A percentile compares a stretch with the other conserved stretches of the same genome.
Conservation (phyloP, 1,139 yeast species). For the Yamadazyma trypodendri region DNA sequence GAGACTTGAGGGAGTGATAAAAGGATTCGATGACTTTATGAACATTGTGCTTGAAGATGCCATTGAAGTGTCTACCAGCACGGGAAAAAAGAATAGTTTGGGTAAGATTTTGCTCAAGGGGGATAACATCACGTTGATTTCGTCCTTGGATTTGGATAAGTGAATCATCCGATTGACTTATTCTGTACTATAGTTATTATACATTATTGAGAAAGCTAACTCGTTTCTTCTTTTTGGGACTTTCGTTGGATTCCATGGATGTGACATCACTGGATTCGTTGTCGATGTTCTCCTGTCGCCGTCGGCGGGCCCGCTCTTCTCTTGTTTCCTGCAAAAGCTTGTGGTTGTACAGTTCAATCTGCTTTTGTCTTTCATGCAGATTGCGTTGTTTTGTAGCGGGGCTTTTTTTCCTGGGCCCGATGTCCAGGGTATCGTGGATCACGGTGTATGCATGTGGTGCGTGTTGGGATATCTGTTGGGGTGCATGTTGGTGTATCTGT, state of each 20-base stretch:
- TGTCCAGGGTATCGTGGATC: too few species aligned
- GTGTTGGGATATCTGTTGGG: too few species aligned
- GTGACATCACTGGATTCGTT: slow-evolving; percentile 17
- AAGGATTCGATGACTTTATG: slow-evolving; percentile 98
- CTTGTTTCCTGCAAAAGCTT: slow-evolving; percentile 24
- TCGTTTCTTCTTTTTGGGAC: slow-evolving; percentile 20
- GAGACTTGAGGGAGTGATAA: slow-evolving; percentile 78
- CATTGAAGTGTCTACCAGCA: slow-evolving; percentile 53
- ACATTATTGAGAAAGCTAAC: slow-evolving; percentile 18
- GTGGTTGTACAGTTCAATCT: slow-evolving; percentile 28
- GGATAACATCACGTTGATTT: slow-evolving; percentile 84
- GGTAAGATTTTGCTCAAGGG: slow-evolving; percentile 80
- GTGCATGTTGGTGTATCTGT: too few species aligned
- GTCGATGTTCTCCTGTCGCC: slow-evolving; percentile 12
- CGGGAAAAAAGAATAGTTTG: slow-evolving; percentile 40
- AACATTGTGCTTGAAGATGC: slow-evolving; percentile 93
- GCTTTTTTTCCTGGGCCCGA: too few species aligned
- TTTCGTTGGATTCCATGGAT: slow-evolving; percentile 5
- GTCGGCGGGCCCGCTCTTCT: slow-evolving; percentile 22
- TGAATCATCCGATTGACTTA: not conserved
- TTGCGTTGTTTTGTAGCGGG: slow-evolving; percentile 18
- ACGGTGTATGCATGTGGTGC: too few species aligned
- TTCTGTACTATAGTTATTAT: not conserved
- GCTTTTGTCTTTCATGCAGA: slow-evolving; percentile 26
- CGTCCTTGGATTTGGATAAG: slow-evolving; percentile 46